Base-by-base conservation (phyloP, 2,329 filamentous ascomycete genomes). In the Trichophyton verrucosum region DNA sequence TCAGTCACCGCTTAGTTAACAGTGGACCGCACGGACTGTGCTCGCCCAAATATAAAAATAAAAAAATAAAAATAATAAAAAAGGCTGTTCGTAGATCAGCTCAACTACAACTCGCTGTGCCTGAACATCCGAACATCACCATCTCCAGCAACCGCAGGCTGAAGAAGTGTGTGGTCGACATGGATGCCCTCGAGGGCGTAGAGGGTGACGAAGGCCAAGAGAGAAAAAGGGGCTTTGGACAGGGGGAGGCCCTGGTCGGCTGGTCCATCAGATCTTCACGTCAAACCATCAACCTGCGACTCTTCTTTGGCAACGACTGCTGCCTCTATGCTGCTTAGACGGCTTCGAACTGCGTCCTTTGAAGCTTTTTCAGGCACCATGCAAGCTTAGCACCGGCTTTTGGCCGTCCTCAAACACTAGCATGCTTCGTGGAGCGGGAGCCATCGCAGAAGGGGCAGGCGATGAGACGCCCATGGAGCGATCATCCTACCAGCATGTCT, bases 261-360 rank as follows among this genome's bases (percentile, higher is more conserved):
- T 27, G n/a, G 13, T 55, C 51, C 51, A 27, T 36, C 27, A 55
- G 51, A 55, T 55, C 51, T 55, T 33, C 51, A 36, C 51, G 22
- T 44, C 40, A 44, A 44, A n/a, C 51, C 51, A 55, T 55, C 51
- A 33, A 55, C 51, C 13, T 55, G 51, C 51, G 51, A 55, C 51
- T 27, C 46, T 27, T 5, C n/a, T 17, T 44, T 17, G 33, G 33
- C 33, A 1, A 38, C 33, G 9, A 38, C 9, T 3, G 33, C 33
- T 38, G 33, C 9, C 11, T 38, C 33, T 38, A 9, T 6, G 33
- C 33, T 38, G 33, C 9, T 13, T 38, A 3, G 33, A 13, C 11
- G 2, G 9, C 44, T 24, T n/a, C 44, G 44, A 22, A 17, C 44
- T 47, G 47, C 22, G 47, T n/a, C 3, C n/a, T n/a, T 7, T 22